phyloP scores from a whole-genome alignment of 2,329 filamentous ascomycete species.

The Microdochium bolleyi region DNA sequence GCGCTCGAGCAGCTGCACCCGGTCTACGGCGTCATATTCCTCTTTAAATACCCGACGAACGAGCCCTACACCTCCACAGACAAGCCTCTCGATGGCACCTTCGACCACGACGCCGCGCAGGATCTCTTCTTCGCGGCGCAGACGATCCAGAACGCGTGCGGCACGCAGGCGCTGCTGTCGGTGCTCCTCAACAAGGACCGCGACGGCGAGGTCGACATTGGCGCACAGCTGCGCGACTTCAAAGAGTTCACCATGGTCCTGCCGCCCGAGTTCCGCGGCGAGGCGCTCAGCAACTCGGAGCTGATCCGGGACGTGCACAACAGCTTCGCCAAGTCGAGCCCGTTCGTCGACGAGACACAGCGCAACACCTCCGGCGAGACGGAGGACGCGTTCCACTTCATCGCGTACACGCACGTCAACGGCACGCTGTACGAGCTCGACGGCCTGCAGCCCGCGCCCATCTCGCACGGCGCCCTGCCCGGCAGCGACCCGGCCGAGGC shows the following conservation, averaged over 20 bases:
- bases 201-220: conserved; percentile 56
- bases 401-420: conserved; percentile 81
- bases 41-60: conserved; percentile 90
- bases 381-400: conserved; percentile 95
- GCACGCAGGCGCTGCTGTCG: conserved; percentile 88
- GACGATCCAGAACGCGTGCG: conserved; percentile 98
- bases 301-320: conserved; percentile 77
- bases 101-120: conserved; percentile 67
- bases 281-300: conserved; percentile 55
- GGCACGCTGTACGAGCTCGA: conserved; percentile 88
- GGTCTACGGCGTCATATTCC: conserved; percentile 94
- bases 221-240: conserved; percentile 64
- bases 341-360: conserved; percentile 87
- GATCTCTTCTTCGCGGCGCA: conserved; percentile 90
- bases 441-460: conserved; percentile 86
- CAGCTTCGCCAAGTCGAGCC: conserved; percentile 78
- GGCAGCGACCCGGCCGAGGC: conserved; percentile 31
- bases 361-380: conserved; percentile 60
- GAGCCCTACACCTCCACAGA: conserved; percentile 49
- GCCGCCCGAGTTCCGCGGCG: conserved; percentile 61
- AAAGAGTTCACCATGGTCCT: conserved; percentile 83
- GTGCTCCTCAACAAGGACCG: conserved; percentile 75
- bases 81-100: conserved; percentile 71
- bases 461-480: conserved; percentile 72
- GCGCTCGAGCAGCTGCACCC: conserved; percentile 64